Conservation (phyloP, 768 basidiomycete species). For the Termitomyces titanicus region DNA sequence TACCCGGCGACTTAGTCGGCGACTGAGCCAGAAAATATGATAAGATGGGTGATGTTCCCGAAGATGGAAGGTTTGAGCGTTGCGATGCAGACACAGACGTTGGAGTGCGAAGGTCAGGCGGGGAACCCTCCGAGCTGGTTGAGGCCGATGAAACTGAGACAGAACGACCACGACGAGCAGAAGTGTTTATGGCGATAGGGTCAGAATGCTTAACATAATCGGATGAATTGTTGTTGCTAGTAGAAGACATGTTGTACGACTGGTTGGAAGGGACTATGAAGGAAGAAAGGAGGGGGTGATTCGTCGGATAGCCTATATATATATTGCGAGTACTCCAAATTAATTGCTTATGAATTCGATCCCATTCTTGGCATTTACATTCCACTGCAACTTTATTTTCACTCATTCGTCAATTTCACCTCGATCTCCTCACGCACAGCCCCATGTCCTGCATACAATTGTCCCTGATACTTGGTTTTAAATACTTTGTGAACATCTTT, state of each 20-base stretch:
- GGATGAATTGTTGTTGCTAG: constrained; percentile 26
- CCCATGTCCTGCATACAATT: neutral
- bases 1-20: constrained; percentile 45
- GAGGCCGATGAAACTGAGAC: constrained; percentile 60
- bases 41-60: constrained; percentile 67
- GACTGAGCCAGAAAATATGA: constrained; percentile 66
- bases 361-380: constrained; percentile 1
- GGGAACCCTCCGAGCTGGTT: constrained; percentile 50
- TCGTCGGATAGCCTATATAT: constrained; percentile 19
- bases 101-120: constrained; percentile 51
- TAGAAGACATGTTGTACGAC: constrained; percentile 17
- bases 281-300: constrained; percentile 11
- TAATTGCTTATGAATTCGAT: constrained; percentile 13
- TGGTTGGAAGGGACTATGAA: constrained; percentile 19
- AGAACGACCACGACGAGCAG: constrained; percentile 50
- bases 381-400: neutral
- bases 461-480: neutral
- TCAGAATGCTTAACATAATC: constrained; percentile 44
- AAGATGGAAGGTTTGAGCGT: constrained; percentile 45
- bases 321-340: constrained; percentile 12
- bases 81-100: constrained; percentile 40
- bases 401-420: neutral
- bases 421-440: neutral
- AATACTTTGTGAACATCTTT: neutral
- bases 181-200: constrained; percentile 58